Percentiles rank a stretch among this genome's conserved stretches.
Evolutionary conservation across 306 rosid genomes (phyloP).

Genomic region (Gillenia trifoliata): DNA sequence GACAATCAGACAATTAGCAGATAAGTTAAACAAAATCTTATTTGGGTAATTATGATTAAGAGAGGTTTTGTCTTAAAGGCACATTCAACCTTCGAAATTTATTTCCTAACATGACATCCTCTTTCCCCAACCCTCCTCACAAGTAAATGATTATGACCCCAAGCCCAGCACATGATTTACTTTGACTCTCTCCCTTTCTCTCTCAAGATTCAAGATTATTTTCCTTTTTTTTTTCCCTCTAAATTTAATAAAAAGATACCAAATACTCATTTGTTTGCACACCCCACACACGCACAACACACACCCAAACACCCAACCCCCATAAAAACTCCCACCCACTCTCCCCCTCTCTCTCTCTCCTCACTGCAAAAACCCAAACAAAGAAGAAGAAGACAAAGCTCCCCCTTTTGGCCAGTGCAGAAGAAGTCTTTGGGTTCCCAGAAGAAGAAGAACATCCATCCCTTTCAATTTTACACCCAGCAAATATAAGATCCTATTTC

Average conservation of each 20-base stretch:
- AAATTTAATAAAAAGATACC: slow-evolving; percentile 27
- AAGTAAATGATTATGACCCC: background rate
- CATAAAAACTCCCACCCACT: slow-evolving; percentile 32
- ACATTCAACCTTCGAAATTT: background rate
- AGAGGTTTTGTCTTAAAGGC: background rate
- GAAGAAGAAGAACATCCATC: background rate
- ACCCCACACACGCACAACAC: slow-evolving; percentile 14
- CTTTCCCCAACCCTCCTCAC: background rate
- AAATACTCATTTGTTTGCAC: slow-evolving; percentile 11
- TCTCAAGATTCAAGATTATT: background rate
- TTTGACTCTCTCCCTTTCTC: slow-evolving; percentile 15
- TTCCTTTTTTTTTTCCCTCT: slow-evolving; percentile 15
- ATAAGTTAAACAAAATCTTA: background rate
- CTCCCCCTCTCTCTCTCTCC: slow-evolving; percentile 8
- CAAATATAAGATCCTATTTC: background rate
- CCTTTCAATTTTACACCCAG: background rate
- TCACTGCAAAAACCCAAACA: slow-evolving; percentile 1
- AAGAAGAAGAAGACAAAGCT: slow-evolving; percentile 34
- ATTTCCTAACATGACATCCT: background rate
- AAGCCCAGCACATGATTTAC: background rate
- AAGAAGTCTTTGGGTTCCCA: slow-evolving; percentile 24
- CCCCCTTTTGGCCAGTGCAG: slow-evolving; percentile 10
- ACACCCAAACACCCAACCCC: slow-evolving; percentile 3
- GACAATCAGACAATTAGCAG: background rate
- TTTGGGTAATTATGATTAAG: background rate